phyloP scores from a whole-genome alignment of 2,329 filamentous ascomycete genomes.

The Botrytis medusae region DNA sequence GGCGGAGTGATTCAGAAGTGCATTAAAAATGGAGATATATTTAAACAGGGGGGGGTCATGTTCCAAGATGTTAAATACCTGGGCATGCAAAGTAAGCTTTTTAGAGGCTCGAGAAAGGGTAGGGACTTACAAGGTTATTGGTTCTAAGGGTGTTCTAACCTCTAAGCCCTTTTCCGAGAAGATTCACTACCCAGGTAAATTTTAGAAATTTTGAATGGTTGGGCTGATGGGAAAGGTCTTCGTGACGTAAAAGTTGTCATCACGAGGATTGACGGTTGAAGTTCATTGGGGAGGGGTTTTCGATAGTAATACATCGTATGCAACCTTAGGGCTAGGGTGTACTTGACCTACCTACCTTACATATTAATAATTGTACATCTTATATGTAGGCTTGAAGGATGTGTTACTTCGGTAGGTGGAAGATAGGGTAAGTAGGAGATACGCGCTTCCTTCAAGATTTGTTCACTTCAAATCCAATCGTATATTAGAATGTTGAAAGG shows the following conservation, averaged over 20 bases:
- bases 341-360: not conserved
- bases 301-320: not conserved
- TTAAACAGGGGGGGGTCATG: not conserved
- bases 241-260: constrained; percentile 9
- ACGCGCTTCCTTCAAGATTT: not conserved
- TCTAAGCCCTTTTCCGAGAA: not conserved
- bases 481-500: not conserved
- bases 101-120: not conserved
- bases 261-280: not conserved
- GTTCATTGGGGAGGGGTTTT: not conserved
- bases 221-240: not conserved
- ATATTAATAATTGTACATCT: not conserved
- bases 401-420: not conserved
- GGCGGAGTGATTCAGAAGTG: constrained; percentile 7
- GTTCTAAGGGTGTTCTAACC: not conserved
- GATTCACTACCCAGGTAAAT: not conserved
- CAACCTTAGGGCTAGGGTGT: not conserved
- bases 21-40: constrained; percentile 6
- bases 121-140: not conserved
- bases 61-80: not conserved
- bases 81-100: constrained; percentile 5
- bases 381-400: not conserved
- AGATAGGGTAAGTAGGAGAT: not conserved
- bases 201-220: not conserved
- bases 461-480: not conserved